Evolutionary conservation across 2,329 filamentous ascomycete genomes (phyloP).

Genomic region (Talaromyces sp.): DNA sequence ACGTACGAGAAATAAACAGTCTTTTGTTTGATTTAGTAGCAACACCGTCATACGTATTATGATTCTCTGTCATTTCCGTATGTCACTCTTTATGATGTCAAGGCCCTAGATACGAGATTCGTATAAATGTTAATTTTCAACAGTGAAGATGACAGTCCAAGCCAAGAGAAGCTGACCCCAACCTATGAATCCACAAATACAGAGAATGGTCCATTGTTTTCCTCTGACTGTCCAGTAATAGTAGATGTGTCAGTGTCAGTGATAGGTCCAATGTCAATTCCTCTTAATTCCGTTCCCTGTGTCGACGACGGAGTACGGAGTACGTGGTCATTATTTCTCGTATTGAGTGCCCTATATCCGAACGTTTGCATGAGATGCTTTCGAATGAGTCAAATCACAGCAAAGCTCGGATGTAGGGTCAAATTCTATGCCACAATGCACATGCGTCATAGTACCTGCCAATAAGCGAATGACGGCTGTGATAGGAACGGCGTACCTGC

Average conservation of each 20-base stretch:
- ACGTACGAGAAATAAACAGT: neutral
- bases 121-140: neutral
- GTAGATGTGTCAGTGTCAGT: neutral
- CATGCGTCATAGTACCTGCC: constrained; percentile 4
- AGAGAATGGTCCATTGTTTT: neutral
- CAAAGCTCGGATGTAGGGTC: neutral
- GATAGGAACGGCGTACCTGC: constrained; percentile 10
- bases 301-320: too few relatives aligned
- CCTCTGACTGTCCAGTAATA: neutral
- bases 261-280: neutral
- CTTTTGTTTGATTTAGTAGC: neutral
- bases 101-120: neutral
- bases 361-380: too few relatives aligned
- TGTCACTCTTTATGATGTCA: neutral
- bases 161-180: neutral
- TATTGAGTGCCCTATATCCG: neutral
- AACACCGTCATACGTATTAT: neutral
- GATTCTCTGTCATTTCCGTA: too few relatives aligned
- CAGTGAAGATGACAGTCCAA: neutral
- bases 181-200: neutral
- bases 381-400: too few relatives aligned
- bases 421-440: neutral
- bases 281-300: neutral
- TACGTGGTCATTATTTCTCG: neutral
- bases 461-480: neutral